phyloP scores from a whole-genome alignment of 192 early-diverging fungal genomes.

The Rhizophagus sp. region DNA sequence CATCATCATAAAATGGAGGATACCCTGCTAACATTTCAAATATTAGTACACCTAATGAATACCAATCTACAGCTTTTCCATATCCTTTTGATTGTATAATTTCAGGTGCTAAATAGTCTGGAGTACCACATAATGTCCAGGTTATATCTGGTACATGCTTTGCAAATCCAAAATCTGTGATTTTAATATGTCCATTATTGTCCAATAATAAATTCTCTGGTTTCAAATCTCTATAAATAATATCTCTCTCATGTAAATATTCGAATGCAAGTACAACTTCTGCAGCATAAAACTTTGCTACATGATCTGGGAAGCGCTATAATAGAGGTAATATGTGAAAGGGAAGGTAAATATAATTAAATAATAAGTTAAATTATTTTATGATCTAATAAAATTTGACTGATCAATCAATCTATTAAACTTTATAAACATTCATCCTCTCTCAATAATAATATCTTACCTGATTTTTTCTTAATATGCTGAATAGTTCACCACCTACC shows the following conservation, averaged over 20 bases:
- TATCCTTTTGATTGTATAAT: slow-evolving; percentile 94
- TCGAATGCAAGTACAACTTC: slow-evolving; percentile 89
- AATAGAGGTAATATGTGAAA: no score
- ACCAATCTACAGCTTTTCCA: slow-evolving; percentile 94
- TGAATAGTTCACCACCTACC: slow-evolving; percentile 90
- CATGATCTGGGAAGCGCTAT: slow-evolving; percentile 83
- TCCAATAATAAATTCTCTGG: slow-evolving; percentile 86
- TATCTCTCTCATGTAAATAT: slow-evolving; percentile 81
- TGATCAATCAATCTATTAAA: slow-evolving; percentile 8
- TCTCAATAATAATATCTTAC: slow-evolving; percentile 47
- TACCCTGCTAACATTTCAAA: slow-evolving; percentile 96
- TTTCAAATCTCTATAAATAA: slow-evolving; percentile 92
- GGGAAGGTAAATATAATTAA: not conserved
- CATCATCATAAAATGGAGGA: slow-evolving; percentile 95
- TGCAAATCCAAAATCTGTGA: slow-evolving; percentile 89
- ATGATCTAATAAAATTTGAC: not conserved
- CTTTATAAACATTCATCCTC: not conserved
- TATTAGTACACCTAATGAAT: slow-evolving; percentile 89
- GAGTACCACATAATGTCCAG: slow-evolving; percentile 84
- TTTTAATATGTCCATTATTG: slow-evolving; percentile 76
- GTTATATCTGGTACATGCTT: slow-evolving; percentile 80
- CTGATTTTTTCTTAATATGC: slow-evolving; percentile 73
- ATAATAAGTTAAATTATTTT: no score
- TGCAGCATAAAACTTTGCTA: slow-evolving; percentile 88
- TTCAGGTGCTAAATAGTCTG: slow-evolving; percentile 85